Evolutionary conservation across 2,329 filamentous ascomycete genomes (phyloP).

Genomic region (Stenocarpella maydis): DNA sequence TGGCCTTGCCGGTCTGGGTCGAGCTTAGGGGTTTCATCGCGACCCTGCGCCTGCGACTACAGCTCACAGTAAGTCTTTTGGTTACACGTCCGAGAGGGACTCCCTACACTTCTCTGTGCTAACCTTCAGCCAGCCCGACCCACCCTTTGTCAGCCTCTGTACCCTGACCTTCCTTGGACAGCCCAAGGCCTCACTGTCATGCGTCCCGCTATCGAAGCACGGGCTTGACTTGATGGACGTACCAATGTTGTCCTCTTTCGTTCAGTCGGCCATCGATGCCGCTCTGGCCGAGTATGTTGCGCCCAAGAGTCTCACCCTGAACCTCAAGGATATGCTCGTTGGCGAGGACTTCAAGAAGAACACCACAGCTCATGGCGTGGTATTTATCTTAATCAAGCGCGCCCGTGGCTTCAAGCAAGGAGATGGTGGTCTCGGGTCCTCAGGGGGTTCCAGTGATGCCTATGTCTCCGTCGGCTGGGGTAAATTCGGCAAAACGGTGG

Average conservation of each 20-base stretch:
- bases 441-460: conserved; percentile 71
- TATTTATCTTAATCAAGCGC: conserved; percentile 71
- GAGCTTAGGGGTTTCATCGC: conserved; percentile 77
- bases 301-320: conserved; percentile 76
- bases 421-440: conserved; percentile 67
- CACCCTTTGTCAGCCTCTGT: conserved; percentile 79
- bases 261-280: conserved; percentile 77
- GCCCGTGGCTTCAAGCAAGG: conserved; percentile 77
- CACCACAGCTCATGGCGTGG: conserved; percentile 68
- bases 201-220: conserved; percentile 73
- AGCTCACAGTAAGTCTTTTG: conserved; percentile 59
- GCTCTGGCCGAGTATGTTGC: conserved; percentile 80
- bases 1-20: conserved; percentile 73
- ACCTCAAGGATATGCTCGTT: conserved; percentile 79
- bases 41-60: conserved; percentile 72
- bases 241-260: conserved; percentile 77
- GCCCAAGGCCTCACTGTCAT: conserved; percentile 75
- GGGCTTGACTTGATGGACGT: conserved; percentile 79
- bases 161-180: conserved; percentile 79
- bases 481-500: conserved; percentile 77
- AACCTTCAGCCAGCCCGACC: conserved; percentile 62
- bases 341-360: conserved; percentile 84
- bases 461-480: conserved; percentile 80
- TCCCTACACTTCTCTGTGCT: not conserved
- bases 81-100: no score